phyloP scores from a whole-genome alignment of 176 grass and related monocot genomes.

The Miscanthus lutarioriparius region DNA sequence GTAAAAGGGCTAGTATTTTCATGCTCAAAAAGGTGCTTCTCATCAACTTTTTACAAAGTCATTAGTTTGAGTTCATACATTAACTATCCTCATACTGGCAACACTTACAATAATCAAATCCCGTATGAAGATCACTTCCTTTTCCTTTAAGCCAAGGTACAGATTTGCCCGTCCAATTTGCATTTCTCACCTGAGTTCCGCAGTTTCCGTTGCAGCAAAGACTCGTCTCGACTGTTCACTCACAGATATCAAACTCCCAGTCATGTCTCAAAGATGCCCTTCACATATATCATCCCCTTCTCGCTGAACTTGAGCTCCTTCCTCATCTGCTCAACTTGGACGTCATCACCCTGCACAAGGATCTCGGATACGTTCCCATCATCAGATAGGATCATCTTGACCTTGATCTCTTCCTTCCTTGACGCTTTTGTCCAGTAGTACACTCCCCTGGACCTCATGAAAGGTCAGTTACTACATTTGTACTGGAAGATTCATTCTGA shows the following conservation, averaged over 20 bases:
- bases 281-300: constrained; percentile 93
- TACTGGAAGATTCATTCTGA: constrained; percentile 1
- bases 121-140: constrained; percentile 10
- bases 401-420: constrained; percentile 93
- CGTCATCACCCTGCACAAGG: constrained; percentile 72
- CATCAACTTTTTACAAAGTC: not conserved
- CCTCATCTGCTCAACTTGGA: constrained; percentile 89
- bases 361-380: constrained; percentile 67
- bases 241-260: not conserved
- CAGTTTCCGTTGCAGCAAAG: not conserved
- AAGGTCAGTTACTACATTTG: constrained; percentile 8
- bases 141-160: constrained; percentile 43
- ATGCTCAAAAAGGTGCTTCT: not conserved
- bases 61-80: constrained; percentile 23
- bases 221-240: not conserved
- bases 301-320: constrained; percentile 80
- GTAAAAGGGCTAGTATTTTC: not conserved
- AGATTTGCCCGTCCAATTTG: constrained; percentile 44
- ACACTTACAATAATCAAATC: constrained; percentile 1
- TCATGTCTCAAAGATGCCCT: constrained; percentile 89
- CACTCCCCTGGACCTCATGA: constrained; percentile 60
- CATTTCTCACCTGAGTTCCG: not conserved
- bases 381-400: constrained; percentile 73
- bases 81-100: not conserved
- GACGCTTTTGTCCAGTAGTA: constrained; percentile 96